These are phyloP conservation scores for Acorus calamus DNA, from an alignment of 106 monocot genomes.

Conservation along the genomic window DNA sequence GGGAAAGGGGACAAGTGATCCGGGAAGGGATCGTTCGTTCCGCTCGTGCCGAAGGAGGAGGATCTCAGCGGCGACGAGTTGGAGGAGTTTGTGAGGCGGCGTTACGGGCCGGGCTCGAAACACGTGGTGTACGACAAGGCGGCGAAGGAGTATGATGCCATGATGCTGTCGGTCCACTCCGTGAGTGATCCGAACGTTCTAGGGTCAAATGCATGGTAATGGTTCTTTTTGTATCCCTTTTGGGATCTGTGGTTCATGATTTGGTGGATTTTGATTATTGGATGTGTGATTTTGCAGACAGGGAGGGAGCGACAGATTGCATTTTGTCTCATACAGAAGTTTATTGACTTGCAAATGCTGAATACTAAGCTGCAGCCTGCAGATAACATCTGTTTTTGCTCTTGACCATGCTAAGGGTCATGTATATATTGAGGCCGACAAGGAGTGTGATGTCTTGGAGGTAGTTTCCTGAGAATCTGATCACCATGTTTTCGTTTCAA, in stretches of 20 bases:
- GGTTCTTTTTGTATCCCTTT: background rate
- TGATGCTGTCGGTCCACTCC: slow-evolving; percentile 10
- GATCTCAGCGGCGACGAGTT: slow-evolving; percentile 74
- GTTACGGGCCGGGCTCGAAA: slow-evolving; percentile 44
- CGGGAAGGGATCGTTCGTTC: slow-evolving; percentile 31
- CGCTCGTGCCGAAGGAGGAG: slow-evolving; percentile 75
- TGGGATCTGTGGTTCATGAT: background rate
- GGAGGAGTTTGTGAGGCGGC: slow-evolving; percentile 55
- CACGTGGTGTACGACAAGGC: slow-evolving; percentile 34
- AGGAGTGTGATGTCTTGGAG: slow-evolving; percentile 61
- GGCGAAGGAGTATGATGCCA: slow-evolving; percentile 18
- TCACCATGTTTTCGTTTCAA: background rate
- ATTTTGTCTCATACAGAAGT: slow-evolving; percentile 89
- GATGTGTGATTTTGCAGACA: slow-evolving; percentile 35
- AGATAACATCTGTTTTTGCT: slow-evolving; percentile 64
- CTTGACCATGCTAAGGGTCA: slow-evolving; percentile 81
- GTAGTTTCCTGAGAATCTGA: slow-evolving; percentile 18
- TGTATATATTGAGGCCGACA: slow-evolving; percentile 87
- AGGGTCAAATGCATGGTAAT: slow-evolving; percentile 77
- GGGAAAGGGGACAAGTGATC: slow-evolving; percentile 16
- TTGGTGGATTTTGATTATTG: background rate
- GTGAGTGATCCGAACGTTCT: slow-evolving; percentile 47
- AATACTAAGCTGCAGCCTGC: slow-evolving; percentile 59
- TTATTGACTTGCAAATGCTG: slow-evolving; percentile 43
- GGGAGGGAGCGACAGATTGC: slow-evolving; percentile 58